A percentile compares a stretch with the other conserved stretches of the same genome.
phyloP scores from a whole-genome alignment of 176 grass and related monocot species.

The Carex parvula region DNA sequence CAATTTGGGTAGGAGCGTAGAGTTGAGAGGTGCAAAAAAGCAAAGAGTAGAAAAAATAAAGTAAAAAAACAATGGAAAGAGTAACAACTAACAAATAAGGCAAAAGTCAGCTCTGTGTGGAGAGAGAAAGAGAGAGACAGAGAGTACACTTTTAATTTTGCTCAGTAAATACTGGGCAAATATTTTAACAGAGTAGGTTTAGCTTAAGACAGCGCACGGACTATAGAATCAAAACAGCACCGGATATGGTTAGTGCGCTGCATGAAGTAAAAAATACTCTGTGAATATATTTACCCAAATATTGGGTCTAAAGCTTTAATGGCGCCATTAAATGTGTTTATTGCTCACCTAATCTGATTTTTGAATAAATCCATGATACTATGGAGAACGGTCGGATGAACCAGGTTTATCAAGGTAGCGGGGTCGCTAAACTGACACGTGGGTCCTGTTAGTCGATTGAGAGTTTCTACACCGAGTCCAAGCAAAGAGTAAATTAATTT shows the following conservation, averaged over 20 bases:
- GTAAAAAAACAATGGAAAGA: conserved; percentile 29
- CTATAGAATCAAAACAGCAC: too few species aligned
- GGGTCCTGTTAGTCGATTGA: neutral
- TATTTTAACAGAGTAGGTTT: too few species aligned
- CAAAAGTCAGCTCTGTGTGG: conserved; percentile 60
- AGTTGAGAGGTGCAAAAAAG: conserved; percentile 41
- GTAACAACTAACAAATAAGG: conserved; percentile 19
- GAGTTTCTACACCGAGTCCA: neutral
- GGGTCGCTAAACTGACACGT: neutral
- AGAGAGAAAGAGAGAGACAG: conserved; percentile 9
- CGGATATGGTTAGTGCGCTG: too few species aligned
- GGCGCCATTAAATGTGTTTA: conserved; percentile 33
- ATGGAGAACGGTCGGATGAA: neutral
- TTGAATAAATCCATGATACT: neutral
- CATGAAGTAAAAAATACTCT: too few species aligned
- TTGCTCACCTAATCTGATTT: conserved; percentile 15
- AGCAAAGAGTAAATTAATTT: neutral
- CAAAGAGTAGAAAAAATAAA: conserved; percentile 22
- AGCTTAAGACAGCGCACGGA: too few species aligned
- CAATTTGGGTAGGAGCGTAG: conserved; percentile 10
- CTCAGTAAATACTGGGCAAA: neutral
- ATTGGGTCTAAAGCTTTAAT: conserved; percentile 17
- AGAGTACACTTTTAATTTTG: conserved; percentile 5
- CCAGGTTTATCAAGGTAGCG: neutral
- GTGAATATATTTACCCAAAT: too few species aligned